Conservation (phyloP, 768 basidiomycete genomes). For the Phlebiopsis flavidoalba region DNA sequence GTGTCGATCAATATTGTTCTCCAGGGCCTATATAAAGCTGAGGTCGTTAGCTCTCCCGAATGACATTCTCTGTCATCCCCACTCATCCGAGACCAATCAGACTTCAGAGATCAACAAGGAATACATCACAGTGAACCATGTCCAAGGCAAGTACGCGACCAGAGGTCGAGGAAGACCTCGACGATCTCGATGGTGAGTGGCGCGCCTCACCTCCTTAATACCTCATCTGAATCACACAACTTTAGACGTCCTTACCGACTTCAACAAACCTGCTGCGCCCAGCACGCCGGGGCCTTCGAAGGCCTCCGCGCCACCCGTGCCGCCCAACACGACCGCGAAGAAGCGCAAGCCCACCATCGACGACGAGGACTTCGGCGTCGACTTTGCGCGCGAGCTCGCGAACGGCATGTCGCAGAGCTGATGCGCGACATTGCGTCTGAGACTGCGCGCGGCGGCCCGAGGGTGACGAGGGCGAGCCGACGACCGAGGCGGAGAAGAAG, state of each 20-base stretch:
- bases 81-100: background rate
- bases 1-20: background rate
- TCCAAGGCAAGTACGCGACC: conserved; percentile 4
- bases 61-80: background rate
- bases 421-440: conserved; percentile 33
- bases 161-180: conserved; percentile 49
- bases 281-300: conserved; percentile 13
- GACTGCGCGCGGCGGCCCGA: conserved; percentile 11
- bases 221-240: background rate
- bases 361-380: conserved; percentile 23
- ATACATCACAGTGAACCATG: background rate
- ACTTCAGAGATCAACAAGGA: background rate
- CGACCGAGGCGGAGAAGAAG: conserved; percentile 23
- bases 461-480: conserved; percentile 10
- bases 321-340: conserved; percentile 11
- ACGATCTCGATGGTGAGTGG: conserved; percentile 57
- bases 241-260: conserved; percentile 46
- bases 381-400: conserved; percentile 36
- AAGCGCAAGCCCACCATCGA: conserved; percentile 4
- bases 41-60: background rate
- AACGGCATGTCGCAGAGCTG: conserved; percentile 40
- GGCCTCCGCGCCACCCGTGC: conserved; percentile 12
- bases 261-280: conserved; percentile 23
- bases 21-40: background rate
- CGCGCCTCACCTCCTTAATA: conserved; percentile 7